These are phyloP conservation scores for Cladophialophora exuberans DNA, from an alignment of 2,329 filamentous ascomycete genomes.

Conservation along the genomic window DNA sequence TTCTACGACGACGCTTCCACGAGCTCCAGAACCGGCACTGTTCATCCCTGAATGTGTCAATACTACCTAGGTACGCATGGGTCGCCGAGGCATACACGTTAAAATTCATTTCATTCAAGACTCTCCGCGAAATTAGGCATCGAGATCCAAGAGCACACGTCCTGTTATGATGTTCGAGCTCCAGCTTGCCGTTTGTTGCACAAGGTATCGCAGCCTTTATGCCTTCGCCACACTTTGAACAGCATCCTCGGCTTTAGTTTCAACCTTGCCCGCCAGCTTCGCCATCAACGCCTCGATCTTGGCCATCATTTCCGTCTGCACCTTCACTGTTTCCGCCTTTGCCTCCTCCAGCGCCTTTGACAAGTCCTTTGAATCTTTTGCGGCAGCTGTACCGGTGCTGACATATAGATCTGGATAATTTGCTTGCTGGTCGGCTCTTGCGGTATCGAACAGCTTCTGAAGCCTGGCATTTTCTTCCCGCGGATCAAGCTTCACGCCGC, in stretches of 20 bases:
- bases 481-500: conserved; percentile 1
- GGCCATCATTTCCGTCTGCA: conserved; percentile 5
- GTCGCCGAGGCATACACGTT: too few species aligned
- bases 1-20: too few species aligned
- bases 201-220: background rate
- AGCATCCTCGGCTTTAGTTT: background rate
- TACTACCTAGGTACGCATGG: too few species aligned
- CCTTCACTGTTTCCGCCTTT: conserved; percentile 1
- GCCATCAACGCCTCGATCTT: conserved; percentile 7
- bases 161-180: background rate
- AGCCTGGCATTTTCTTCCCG: background rate
- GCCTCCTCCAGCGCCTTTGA: background rate
- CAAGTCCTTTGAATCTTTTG: background rate
- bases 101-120: too few species aligned
- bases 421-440: conserved; percentile 2
- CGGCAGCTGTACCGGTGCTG: background rate
- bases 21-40: too few species aligned
- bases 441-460: conserved; percentile 3
- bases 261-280: conserved; percentile 1
- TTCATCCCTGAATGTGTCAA: too few species aligned
- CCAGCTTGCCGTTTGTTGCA: background rate
- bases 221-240: conserved; percentile 1
- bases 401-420: conserved; percentile 7
- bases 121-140: background rate
- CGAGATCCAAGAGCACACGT: background rate